Evolutionary conservation across 495 filamentous ascomycete genomes (phyloP).

Genomic region (Penicillium samsonianum): DNA sequence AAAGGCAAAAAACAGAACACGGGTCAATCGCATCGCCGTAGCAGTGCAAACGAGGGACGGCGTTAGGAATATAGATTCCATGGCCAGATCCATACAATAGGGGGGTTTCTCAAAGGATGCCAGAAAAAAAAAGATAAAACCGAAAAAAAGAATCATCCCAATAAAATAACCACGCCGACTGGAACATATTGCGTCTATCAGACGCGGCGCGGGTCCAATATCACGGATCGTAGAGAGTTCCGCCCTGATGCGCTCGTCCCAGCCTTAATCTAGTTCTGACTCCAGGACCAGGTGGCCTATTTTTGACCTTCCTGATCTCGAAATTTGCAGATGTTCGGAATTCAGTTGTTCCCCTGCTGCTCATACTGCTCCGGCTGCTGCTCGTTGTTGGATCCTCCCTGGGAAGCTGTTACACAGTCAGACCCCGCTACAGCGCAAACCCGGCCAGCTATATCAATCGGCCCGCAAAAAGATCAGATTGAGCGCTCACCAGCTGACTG

Average conservation of each 20-base stretch:
- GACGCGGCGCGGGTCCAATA: slow-evolving; percentile 16
- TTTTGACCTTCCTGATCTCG: neutral
- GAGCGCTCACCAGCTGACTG: slow-evolving; percentile 29
- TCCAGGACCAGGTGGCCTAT: neutral
- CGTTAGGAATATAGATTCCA: neutral
- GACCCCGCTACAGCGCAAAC: slow-evolving; percentile 10
- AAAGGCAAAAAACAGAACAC: neutral
- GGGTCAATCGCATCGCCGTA: slow-evolving; percentile 7
- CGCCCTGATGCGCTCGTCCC: slow-evolving; percentile 2
- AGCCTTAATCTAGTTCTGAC: neutral
- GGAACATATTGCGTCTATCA: slow-evolving; percentile 12
- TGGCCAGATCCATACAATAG: slow-evolving; percentile 4
- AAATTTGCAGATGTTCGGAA: neutral
- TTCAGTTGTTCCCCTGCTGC: slow-evolving; percentile 9
- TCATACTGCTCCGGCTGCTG: slow-evolving; percentile 7
- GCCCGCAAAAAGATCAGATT: slow-evolving; percentile 7
- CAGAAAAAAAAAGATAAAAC: slow-evolving; percentile 9
- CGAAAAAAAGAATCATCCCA: slow-evolving; percentile 14
- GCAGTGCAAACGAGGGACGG: slow-evolving; percentile 6
- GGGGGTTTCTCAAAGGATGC: slow-evolving; percentile 9
- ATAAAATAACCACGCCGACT: slow-evolving; percentile 12
- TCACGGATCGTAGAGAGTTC: slow-evolving; percentile 3
- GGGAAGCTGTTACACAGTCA: slow-evolving; percentile 17
- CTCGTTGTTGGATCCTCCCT: slow-evolving; percentile 11
- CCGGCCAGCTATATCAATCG: slow-evolving; percentile 13